phyloP scores from a whole-genome alignment of 106 monocot species.

The Gastrodia elata region DNA sequence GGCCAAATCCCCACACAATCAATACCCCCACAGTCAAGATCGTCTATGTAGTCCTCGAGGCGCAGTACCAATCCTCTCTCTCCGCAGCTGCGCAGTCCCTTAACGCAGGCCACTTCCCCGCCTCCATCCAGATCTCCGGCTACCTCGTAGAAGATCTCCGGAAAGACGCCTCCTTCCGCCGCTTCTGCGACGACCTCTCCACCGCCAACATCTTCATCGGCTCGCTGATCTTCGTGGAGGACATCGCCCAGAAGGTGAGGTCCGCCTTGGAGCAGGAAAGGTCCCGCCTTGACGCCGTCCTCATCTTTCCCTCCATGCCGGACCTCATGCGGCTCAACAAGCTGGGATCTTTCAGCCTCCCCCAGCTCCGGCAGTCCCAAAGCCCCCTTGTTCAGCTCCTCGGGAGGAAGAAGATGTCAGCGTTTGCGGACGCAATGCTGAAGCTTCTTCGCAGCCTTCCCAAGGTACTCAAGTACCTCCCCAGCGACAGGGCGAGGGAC shows the following conservation, averaged over 20 bases:
- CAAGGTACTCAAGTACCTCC: slow-evolving; percentile 66
- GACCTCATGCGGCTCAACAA: slow-evolving; percentile 83
- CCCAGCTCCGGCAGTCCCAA: slow-evolving; percentile 72
- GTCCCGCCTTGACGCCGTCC: slow-evolving; percentile 59
- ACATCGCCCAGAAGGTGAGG: slow-evolving; percentile 52
- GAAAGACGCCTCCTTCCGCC: slow-evolving; percentile 36
- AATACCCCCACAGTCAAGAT: slow-evolving; percentile 44
- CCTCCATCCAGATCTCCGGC: slow-evolving; percentile 53
- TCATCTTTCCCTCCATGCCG: slow-evolving; percentile 73
- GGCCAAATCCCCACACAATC: slow-evolving; percentile 17
- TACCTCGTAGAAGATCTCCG: slow-evolving; percentile 77
- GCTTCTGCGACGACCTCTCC: slow-evolving; percentile 50
- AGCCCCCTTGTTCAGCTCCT: slow-evolving; percentile 69
- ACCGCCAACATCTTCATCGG: slow-evolving; percentile 69
- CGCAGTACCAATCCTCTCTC: slow-evolving; percentile 67
- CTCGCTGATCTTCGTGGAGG: slow-evolving; percentile 70
- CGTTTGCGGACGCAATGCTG: slow-evolving; percentile 65
- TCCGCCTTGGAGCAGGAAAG: slow-evolving; percentile 54
- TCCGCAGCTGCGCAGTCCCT: slow-evolving; percentile 49
- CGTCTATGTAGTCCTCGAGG: slow-evolving; percentile 73
- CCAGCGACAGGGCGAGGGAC: slow-evolving; percentile 70
- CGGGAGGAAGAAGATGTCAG: slow-evolving; percentile 51
- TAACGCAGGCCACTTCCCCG: slow-evolving; percentile 31
- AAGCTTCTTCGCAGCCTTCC: slow-evolving; percentile 61
- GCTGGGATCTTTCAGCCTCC: slow-evolving; percentile 71